phyloP scores from a whole-genome alignment of 2,329 filamentous ascomycete genomes.

The Phialophora macrospora region DNA sequence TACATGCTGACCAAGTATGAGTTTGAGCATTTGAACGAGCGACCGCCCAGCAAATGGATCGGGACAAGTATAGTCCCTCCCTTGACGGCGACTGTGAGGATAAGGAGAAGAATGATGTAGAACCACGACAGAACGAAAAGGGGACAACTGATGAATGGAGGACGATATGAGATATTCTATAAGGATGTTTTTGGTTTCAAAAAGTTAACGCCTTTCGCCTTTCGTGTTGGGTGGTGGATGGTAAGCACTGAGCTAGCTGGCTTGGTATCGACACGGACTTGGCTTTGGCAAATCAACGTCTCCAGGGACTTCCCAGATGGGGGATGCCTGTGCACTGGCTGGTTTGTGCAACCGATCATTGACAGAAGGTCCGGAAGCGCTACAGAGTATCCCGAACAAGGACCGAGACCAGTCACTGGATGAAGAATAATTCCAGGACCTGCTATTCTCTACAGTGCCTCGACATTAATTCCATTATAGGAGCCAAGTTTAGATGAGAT shows the following conservation, averaged over 20 bases:
- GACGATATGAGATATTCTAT: background rate
- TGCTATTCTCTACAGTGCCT: background rate
- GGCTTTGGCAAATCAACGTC: background rate
- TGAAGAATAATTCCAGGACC: background rate
- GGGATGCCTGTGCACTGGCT: background rate
- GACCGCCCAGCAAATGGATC: slow-evolving; percentile 28
- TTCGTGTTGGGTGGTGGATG: background rate
- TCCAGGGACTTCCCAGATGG: background rate
- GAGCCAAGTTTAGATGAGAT: background rate
- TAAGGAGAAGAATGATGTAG: slow-evolving; percentile 18
- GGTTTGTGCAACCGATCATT: background rate
- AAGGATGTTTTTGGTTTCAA: background rate
- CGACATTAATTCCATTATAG: background rate
- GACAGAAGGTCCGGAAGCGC: background rate
- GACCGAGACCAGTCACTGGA: background rate
- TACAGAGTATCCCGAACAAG: background rate
- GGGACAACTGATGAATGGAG: background rate
- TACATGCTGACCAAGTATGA: slow-evolving; percentile 44
- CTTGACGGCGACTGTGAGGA: slow-evolving; percentile 30
- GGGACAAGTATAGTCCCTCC: slow-evolving; percentile 29
- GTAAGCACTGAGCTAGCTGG: background rate
- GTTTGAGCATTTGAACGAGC: slow-evolving; percentile 27
- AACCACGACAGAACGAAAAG: background rate
- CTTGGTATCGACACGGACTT: background rate
- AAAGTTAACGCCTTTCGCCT: background rate